Base-by-base conservation (phyloP, 2,329 filamentous ascomycete species). In the Waltergamsia citrina region DNA sequence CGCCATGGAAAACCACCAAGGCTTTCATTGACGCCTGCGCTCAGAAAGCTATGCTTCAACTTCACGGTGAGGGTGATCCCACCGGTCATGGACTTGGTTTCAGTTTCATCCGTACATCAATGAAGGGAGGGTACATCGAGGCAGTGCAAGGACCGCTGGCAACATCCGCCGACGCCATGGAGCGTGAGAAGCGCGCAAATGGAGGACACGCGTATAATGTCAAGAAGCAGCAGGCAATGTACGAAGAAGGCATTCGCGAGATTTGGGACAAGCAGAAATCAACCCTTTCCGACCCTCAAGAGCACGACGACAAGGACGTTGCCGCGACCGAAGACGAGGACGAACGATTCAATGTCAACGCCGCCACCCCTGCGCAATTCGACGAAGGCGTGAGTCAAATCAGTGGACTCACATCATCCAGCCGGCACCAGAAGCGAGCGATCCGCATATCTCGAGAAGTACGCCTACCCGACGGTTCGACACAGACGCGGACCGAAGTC, bases 201-300 rank as follows among this genome's bases (percentile, higher is more conserved):
- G 87, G 87, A 36, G 92, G 92, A 0, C 92, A 98, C 59, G 88
- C 85, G 46, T 98, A 98, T 64, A 98, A 98, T 43, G 92, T 98
- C 40, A 92, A 90, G 51, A 81, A 85, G 44, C 92, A 98, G 55
- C 86, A 96, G 50, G 80, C 78, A 41, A 83, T 86, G 47, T 98
- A 98, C 54, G 86, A 93, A 45, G 81, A 88, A 34, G 86, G 86
- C 16, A 95, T 98, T 45, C 76, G 80, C 36, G 78, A 85, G 40
- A 95, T 96, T 40, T 98, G 92, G 92, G 80, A 86, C 40, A 79
- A 82, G 44, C 90, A 96, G 55, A 85, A 82, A 55, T 62, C 73
- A 11, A 90, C 81, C 34, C 67, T 96, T 6, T 79, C 79, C 6
- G 83, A 92, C 37, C 64, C 64, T 2, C 71, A 80, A 30, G 80